phyloP scores from a whole-genome alignment of 202 grass and related monocot species.

The Schoenoplectus triqueter region DNA sequence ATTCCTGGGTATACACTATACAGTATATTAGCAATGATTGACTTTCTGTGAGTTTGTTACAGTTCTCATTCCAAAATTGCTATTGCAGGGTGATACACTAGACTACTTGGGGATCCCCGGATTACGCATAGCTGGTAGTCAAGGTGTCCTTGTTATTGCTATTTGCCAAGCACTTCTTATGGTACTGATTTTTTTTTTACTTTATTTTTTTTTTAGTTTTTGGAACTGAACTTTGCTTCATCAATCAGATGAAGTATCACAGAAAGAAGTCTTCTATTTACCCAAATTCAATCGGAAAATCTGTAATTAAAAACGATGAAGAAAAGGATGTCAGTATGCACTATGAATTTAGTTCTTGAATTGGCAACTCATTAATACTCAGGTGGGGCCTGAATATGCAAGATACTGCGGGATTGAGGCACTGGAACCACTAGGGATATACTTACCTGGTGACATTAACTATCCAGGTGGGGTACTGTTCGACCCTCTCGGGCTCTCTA shows the following conservation, averaged over 20 bases:
- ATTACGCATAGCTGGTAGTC: conserved; percentile 84
- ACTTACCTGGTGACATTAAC: conserved; percentile 88
- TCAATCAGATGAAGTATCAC: neutral
- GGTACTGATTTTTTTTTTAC: conserved; percentile 44
- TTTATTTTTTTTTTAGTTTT: conserved; percentile 1
- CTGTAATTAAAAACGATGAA: neutral
- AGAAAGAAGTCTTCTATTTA: neutral
- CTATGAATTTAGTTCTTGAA: neutral
- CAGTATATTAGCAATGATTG: too few relatives aligned
- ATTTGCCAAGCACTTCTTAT: conserved; percentile 97
- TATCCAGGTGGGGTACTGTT: conserved; percentile 86
- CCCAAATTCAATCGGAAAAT: neutral
- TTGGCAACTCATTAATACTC: conserved; percentile 17
- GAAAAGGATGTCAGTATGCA: neutral
- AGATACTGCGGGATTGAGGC: conserved; percentile 89
- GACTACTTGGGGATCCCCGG: conserved; percentile 96
- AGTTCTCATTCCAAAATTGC: too few relatives aligned
- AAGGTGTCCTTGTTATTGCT: conserved; percentile 84
- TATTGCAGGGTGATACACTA: conserved; percentile 81
- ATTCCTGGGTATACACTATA: too few relatives aligned
- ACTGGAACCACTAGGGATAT: conserved; percentile 86
- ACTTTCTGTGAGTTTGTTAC: neutral
- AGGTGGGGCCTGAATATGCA: conserved; percentile 95
- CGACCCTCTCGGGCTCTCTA: conserved; percentile 76
- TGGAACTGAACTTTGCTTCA: neutral